These are phyloP conservation scores for Zopfia rhizophila DNA, from an alignment of 2,329 filamentous ascomycete species.

Conservation along the genomic window DNA sequence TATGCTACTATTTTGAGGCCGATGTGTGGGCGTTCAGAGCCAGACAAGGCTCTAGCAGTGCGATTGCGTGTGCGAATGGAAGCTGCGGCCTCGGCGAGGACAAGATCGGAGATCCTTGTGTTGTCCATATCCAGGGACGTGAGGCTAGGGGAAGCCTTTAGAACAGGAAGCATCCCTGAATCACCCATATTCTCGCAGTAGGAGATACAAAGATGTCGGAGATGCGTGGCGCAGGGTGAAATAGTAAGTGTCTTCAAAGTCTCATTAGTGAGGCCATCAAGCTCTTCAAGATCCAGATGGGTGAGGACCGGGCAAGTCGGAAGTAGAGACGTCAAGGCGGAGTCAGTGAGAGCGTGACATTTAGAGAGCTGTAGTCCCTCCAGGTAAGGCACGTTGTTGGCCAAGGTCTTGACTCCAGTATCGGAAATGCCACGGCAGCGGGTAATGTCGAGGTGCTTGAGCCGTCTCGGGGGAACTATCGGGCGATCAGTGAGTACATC, in stretches of 20 bases:
- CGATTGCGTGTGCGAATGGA: constrained; percentile 76
- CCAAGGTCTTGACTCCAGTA: constrained; percentile 74
- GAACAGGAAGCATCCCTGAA: constrained; percentile 80
- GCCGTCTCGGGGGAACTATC: constrained; percentile 77
- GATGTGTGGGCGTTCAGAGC: constrained; percentile 52
- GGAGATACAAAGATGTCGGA: constrained; percentile 87
- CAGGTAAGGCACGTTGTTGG: constrained; percentile 78
- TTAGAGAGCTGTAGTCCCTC: constrained; percentile 86
- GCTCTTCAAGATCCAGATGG: constrained; percentile 89
- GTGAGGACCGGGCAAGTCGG: constrained; percentile 80
- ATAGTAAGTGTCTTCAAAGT: constrained; percentile 79
- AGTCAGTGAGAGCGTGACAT: constrained; percentile 78
- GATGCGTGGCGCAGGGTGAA: constrained; percentile 74
- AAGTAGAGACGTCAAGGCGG: constrained; percentile 76
- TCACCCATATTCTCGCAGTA: constrained; percentile 91
- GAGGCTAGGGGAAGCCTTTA: constrained; percentile 78
- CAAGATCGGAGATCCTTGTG: constrained; percentile 86
- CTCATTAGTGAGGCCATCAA: constrained; percentile 79
- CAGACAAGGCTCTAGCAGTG: constrained; percentile 44
- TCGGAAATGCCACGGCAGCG: constrained; percentile 80
- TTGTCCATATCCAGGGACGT: constrained; percentile 88
- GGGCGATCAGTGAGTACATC: constrained; percentile 82
- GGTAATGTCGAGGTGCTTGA: constrained; percentile 87
- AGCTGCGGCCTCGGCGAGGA: constrained; percentile 84
- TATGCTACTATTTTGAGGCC: constrained; percentile 84